Evolutionary conservation across 1,139 yeast genomes (phyloP).

Genomic region (Suhomyces wounanorum): DNA sequence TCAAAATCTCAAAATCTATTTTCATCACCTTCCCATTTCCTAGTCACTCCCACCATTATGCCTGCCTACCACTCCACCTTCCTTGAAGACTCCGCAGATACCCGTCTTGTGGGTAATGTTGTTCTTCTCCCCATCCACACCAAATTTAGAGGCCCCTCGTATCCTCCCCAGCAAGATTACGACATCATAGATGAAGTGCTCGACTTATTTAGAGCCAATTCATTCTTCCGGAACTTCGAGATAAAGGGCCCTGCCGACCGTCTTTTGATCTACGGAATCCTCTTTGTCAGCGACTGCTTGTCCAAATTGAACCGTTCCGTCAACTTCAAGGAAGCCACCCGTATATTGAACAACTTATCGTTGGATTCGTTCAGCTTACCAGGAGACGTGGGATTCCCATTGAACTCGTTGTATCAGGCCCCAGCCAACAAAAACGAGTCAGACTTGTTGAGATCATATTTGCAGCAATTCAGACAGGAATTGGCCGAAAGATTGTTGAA

Average conservation of each 20-base stretch:
- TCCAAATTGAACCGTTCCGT: slow-evolving; percentile 54
- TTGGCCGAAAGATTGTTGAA: slow-evolving; percentile 77
- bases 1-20: no score
- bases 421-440: slow-evolving; percentile 76
- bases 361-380: slow-evolving; percentile 89
- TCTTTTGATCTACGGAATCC: slow-evolving; percentile 91
- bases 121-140: slow-evolving; percentile 83
- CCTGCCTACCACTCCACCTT: slow-evolving; percentile 94
- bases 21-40: not conserved
- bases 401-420: slow-evolving; percentile 78
- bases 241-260: slow-evolving; percentile 95
- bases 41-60: slow-evolving; percentile 25
- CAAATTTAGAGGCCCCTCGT: slow-evolving; percentile 87
- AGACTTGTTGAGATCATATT: slow-evolving; percentile 75
- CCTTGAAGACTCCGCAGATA: slow-evolving; percentile 52
- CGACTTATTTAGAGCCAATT: slow-evolving; percentile 92
- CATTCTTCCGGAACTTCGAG: slow-evolving; percentile 95
- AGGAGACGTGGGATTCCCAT: slow-evolving; percentile 92
- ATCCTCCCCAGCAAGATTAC: slow-evolving; percentile 77
- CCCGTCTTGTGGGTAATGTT: slow-evolving; percentile 59
- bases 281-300: slow-evolving; percentile 84
- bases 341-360: slow-evolving; percentile 76
- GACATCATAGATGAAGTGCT: slow-evolving; percentile 90
- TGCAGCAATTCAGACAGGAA: slow-evolving; percentile 94
- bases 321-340: slow-evolving; percentile 64